Percentiles rank a stretch among this genome's conserved stretches.
These are phyloP conservation scores for Colletotrichum cordylinicola DNA, from an alignment of 2,329 filamentous ascomycete genomes.

Conservation along the genomic window DNA sequence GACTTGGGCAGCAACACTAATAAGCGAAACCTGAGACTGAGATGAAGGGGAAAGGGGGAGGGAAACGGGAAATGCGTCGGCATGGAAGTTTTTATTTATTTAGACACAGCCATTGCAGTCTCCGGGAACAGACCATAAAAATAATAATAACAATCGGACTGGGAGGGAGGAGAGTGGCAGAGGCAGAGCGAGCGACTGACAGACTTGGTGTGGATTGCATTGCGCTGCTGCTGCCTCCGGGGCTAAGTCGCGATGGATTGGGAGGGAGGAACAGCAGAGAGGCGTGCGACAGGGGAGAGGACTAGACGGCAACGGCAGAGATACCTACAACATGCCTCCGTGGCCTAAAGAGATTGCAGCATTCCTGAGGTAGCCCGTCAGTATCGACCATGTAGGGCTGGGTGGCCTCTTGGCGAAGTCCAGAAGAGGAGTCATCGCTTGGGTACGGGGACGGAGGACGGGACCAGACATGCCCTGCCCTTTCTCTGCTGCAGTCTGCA, in stretches of 20 bases:
- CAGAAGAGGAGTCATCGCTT: conserved; percentile 6
- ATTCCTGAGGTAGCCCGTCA: conserved; percentile 15
- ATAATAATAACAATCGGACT: background rate
- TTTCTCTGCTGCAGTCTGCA: background rate
- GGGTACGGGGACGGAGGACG: background rate
- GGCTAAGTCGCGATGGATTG: conserved; percentile 10
- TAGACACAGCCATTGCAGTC: conserved; percentile 14
- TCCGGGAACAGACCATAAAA: background rate
- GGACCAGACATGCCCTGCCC: background rate
- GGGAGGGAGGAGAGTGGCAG: background rate
- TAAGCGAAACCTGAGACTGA: background rate
- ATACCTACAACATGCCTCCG: conserved; percentile 6
- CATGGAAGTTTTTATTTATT: conserved; percentile 18
- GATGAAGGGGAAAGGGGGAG: conserved; percentile 4
- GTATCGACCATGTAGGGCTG: conserved; percentile 20
- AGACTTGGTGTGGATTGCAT: conserved; percentile 18
- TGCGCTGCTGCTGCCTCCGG: conserved; percentile 18
- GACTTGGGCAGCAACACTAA: conserved; percentile 2
- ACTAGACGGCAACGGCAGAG: conserved; percentile 8
- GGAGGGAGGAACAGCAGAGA: conserved; percentile 3
- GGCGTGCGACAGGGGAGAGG: background rate
- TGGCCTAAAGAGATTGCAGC: conserved; percentile 11
- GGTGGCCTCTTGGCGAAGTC: background rate
- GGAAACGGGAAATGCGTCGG: conserved; percentile 2
- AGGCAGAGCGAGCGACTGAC: background rate